Percentiles rank a stretch among this genome's conserved stretches.
Conservation (phyloP, 2,329 filamentous ascomycete species). For the Alternaria solani region DNA sequence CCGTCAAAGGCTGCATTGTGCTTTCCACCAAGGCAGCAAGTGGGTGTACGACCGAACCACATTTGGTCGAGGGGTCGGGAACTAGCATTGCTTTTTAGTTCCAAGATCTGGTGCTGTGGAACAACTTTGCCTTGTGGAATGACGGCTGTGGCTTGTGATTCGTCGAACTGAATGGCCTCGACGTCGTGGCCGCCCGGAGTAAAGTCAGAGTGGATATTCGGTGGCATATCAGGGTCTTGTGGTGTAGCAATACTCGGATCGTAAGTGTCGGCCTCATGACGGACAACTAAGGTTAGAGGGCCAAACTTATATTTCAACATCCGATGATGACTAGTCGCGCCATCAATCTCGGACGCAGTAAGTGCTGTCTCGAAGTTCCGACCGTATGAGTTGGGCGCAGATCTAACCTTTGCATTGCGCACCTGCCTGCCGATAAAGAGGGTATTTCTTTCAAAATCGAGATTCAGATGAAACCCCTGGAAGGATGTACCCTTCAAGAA, state of each 20-base stretch:
- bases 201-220: not conserved
- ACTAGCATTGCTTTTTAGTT: not conserved
- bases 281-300: not conserved
- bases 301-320: not conserved
- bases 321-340: not conserved
- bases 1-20: not conserved
- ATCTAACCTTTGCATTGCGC: not conserved
- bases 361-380: not conserved
- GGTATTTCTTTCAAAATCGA: slow-evolving; percentile 2
- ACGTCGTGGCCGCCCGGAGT: not conserved
- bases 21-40: not conserved
- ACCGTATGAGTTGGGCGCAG: not conserved
- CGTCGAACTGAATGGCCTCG: not conserved
- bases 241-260: not conserved
- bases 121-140: not conserved
- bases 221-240: not conserved
- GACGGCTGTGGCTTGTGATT: not conserved
- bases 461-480: slow-evolving; percentile 4
- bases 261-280: not conserved
- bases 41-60: not conserved
- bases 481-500: not conserved
- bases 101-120: not conserved
- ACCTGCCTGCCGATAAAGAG: slow-evolving; percentile 2
- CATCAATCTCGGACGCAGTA: not conserved
- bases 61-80: not conserved